Conservation (phyloP, 2,329 filamentous ascomycete genomes). For the Gaeumannomyces tritici region DNA sequence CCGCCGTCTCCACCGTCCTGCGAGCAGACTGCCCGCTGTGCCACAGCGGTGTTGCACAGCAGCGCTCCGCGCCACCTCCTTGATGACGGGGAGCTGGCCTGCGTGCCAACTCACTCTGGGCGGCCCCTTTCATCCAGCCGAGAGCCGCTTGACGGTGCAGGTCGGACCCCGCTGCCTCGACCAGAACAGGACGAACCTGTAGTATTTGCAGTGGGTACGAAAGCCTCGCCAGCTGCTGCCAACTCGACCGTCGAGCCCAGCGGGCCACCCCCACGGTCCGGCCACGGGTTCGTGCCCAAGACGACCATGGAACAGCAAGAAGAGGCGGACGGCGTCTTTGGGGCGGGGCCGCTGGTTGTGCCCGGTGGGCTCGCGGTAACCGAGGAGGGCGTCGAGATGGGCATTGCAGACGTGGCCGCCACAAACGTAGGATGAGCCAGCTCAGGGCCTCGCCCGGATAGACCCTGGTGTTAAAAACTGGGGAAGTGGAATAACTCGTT, state of each 20-base stretch:
- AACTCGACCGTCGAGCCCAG: not conserved
- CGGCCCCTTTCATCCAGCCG: not conserved
- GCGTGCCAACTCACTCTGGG: slow-evolving; percentile 7
- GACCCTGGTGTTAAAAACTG: not conserved
- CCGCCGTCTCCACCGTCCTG: not conserved
- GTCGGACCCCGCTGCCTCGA: slow-evolving; percentile 10
- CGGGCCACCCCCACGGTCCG: not conserved
- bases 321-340: slow-evolving; percentile 20
- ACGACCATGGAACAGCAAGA: slow-evolving; percentile 22
- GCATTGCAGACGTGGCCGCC: not conserved
- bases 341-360: slow-evolving; percentile 33
- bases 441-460: not conserved
- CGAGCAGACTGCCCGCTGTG: no score
- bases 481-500: not conserved
- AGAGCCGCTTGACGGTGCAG: slow-evolving; percentile 6
- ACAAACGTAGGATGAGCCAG: not conserved
- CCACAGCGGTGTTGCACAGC: not conserved
- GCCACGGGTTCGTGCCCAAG: not conserved
- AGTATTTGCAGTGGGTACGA: slow-evolving; percentile 4
- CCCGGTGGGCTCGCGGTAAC: slow-evolving; percentile 43
- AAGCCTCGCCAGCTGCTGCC: not conserved
- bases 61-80: not conserved
- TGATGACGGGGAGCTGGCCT: slow-evolving; percentile 2
- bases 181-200: slow-evolving; percentile 9
- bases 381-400: slow-evolving; percentile 37